Base-by-base conservation (phyloP, 2,329 filamentous ascomycete species). In the Epicoccum nigrum region DNA sequence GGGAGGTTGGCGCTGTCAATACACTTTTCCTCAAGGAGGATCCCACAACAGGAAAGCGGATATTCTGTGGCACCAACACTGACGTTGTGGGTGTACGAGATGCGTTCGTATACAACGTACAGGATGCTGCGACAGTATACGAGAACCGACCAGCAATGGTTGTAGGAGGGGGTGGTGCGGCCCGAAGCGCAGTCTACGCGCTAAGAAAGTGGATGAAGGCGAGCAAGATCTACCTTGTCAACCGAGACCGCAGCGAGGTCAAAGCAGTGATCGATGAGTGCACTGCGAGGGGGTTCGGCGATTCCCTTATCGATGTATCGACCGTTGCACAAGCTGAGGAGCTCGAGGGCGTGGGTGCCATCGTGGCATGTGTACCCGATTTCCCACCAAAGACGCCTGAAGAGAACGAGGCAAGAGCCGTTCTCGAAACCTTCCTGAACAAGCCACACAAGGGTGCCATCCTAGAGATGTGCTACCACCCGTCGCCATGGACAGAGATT, bases 401-500 rank as follows among this genome's bases (percentile, higher is more conserved):
- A 23, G 89, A 93, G 77, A 76, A 79, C 31, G 74, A 77, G 32
- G 83, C 87, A 7, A 77, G 88, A 3, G 69, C 72, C 1, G 79
- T 89, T 1, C 71, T 81, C 1, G 79, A 84, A 62, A 69, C 76
- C 2, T 81, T 82, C 39, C 53, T 82, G 32, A 59, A 59, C 20
- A 78, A 77, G 52, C 67, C 77, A 28, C 74, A 81, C 56, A 86
- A 87, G 72, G 88, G 87, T 7, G 84, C 84, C 5, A 83, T 92
- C 48, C 71, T 92, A 55, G 89, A 92, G 73, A 92, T 92, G 89
- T 91, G 88, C 77, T 92, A 92, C 69, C 89, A 92, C 69, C 89
- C 89, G 0, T 71, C 79, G 4, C 86, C 87, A 0, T 64, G 58
- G 56, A 92, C 89, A 0, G 78, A 81, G 57, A 81, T 91, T 42